These are phyloP conservation scores for Coniochaeta hoffmannii DNA, from an alignment of 2,329 filamentous ascomycete species.

Conservation along the genomic window DNA sequence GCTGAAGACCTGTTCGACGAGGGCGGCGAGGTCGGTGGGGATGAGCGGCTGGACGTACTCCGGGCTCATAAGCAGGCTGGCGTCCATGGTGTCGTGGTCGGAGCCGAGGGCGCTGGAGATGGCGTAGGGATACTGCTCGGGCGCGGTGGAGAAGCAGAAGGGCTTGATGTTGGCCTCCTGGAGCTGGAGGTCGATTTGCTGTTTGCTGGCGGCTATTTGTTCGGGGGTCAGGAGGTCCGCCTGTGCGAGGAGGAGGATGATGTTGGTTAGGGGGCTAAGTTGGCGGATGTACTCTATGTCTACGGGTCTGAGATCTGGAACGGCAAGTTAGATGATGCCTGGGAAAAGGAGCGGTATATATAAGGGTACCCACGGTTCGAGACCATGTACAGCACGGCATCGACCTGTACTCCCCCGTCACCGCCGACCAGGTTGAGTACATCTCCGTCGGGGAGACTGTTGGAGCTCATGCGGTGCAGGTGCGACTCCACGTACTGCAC, in stretches of 20 bases:
- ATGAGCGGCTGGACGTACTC: constrained; percentile 80
- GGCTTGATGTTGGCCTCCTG: constrained; percentile 49
- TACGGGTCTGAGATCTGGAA: constrained; percentile 45
- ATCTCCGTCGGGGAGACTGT: constrained; percentile 64
- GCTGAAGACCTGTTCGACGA: constrained; percentile 73
- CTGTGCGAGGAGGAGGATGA: constrained; percentile 75
- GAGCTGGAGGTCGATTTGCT: constrained; percentile 49
- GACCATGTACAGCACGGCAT: constrained; percentile 78
- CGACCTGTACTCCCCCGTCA: constrained; percentile 75
- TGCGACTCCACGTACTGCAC: constrained; percentile 67
- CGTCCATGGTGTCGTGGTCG: constrained; percentile 82
- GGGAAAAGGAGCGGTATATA: not conserved
- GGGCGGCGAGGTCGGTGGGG: constrained; percentile 60
- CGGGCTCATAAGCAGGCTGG: constrained; percentile 85
- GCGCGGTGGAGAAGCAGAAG: constrained; percentile 55
- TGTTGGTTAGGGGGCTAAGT: constrained; percentile 68
- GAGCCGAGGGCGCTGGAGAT: constrained; percentile 67
- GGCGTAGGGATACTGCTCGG: constrained; percentile 49
- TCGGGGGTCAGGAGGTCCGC: constrained; percentile 59
- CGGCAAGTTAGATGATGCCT: constrained; percentile 9
- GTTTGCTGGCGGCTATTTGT: constrained; percentile 52
- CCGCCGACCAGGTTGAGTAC: constrained; percentile 72
- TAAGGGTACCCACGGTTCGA: constrained; percentile 49
- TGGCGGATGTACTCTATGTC: constrained; percentile 68
- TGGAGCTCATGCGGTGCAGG: constrained; percentile 54